These are phyloP conservation scores for Penicillium desertorum DNA, from an alignment of 495 filamentous ascomycete genomes.

Conservation along the genomic window DNA sequence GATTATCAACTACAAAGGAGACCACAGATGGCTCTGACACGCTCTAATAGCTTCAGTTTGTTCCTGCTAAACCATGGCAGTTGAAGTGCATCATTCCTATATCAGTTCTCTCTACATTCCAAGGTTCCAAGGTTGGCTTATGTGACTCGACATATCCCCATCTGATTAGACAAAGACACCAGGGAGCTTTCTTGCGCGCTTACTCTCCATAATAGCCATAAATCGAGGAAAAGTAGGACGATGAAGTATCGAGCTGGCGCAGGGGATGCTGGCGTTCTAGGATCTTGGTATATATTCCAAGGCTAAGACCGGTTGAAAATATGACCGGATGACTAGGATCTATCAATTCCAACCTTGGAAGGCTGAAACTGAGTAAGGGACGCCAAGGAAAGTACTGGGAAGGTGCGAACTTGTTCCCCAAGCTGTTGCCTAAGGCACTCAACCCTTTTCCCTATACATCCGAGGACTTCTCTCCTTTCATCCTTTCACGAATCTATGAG, in stretches of 20 bases:
- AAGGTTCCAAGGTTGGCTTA: too few species aligned
- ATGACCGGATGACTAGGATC: background rate
- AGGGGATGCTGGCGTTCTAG: background rate
- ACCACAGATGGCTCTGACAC: background rate
- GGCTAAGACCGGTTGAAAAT: background rate
- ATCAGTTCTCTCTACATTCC: too few species aligned
- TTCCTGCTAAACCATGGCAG: background rate
- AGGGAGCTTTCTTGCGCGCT: too few species aligned
- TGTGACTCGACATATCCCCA: too few species aligned
- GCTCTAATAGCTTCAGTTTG: background rate
- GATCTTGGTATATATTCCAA: background rate
- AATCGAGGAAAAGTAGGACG: too few species aligned
- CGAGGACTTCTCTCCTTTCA: background rate
- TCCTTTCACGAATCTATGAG: background rate
- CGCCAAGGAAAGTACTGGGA: background rate
- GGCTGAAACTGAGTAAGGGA: background rate
- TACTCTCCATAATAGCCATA: too few species aligned
- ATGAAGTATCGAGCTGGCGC: background rate
- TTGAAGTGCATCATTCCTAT: too few species aligned
- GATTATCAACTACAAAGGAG: background rate
- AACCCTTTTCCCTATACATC: background rate
- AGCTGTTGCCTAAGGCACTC: background rate
- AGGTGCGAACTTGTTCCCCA: background rate
- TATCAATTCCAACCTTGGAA: too few species aligned
- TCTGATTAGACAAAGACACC: too few species aligned